A percentile compares a stretch with the other conserved stretches of the same genome.
Conservation (phyloP, 2,329 filamentous ascomycete genomes). For the Cryphonectria radicalis region DNA sequence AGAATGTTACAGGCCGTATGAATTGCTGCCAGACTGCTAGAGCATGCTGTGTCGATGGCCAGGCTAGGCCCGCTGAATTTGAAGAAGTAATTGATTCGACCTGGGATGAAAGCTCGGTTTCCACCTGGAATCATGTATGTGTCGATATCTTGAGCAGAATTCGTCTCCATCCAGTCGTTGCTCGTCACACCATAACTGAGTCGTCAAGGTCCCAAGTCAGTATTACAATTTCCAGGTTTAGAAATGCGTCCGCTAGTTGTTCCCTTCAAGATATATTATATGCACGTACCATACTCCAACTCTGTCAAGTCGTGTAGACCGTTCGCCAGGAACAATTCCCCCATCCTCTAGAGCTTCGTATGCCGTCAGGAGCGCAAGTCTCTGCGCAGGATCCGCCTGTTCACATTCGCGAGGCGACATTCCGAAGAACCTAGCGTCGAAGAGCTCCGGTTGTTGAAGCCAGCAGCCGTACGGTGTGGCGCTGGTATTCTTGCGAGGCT, state of each 20-base stretch:
- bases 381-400: slow-evolving; percentile 76
- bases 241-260: too few species aligned
- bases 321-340: slow-evolving; percentile 65
- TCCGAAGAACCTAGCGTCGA: slow-evolving; percentile 81
- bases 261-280: slow-evolving; percentile 48
- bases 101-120: slow-evolving; percentile 54
- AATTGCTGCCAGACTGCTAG: slow-evolving; percentile 44
- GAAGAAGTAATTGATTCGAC: slow-evolving; percentile 52
- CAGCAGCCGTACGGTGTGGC: slow-evolving; percentile 73
- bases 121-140: slow-evolving; percentile 59
- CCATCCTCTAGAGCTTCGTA: slow-evolving; percentile 82
- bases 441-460: slow-evolving; percentile 71
- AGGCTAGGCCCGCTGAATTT: slow-evolving; percentile 45
- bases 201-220: slow-evolving; percentile 68
- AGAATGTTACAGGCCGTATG: slow-evolving; percentile 57
- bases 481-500: slow-evolving; percentile 68
- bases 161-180: slow-evolving; percentile 79
- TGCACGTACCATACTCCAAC: slow-evolving; percentile 2
- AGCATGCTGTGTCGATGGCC: slow-evolving; percentile 47
- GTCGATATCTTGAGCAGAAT: slow-evolving; percentile 68
- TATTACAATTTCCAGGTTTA: background rate
- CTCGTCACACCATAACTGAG: slow-evolving; percentile 70
- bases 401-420: slow-evolving; percentile 80
- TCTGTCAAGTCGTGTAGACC: slow-evolving; percentile 46
- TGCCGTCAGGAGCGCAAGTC: slow-evolving; percentile 72